These are phyloP conservation scores for Prunus davidiana DNA, from an alignment of 306 rosid genomes.

Conservation along the genomic window DNA sequence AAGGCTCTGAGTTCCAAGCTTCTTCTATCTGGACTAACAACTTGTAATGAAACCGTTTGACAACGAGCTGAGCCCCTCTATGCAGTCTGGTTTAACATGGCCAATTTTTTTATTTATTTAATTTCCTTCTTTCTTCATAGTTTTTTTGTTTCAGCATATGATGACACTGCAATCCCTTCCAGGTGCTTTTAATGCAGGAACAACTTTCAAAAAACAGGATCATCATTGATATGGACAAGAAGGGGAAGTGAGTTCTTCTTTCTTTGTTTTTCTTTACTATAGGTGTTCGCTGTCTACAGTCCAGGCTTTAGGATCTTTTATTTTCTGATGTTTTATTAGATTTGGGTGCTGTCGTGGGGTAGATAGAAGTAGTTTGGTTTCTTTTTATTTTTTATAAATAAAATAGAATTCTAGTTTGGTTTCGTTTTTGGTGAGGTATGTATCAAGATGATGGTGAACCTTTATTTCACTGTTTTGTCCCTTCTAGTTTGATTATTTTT, in stretches of 20 bases:
- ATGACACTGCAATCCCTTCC: constrained; percentile 34
- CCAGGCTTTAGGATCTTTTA: no score
- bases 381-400: no score
- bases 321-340: no score
- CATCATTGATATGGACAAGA: constrained; percentile 83
- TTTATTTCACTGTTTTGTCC: not conserved
- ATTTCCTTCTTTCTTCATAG: not conserved
- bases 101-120: no score
- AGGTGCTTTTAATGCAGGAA: constrained; percentile 92
- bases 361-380: no score
- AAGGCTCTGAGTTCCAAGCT: not conserved
- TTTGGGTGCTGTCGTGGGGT: no score
- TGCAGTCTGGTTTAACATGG: not conserved
- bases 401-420: no score
- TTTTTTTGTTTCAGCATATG: constrained; percentile 10
- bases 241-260: constrained; percentile 57
- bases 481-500: not conserved
- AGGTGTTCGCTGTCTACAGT: no score
- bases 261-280: not conserved
- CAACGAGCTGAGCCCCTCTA: not conserved
- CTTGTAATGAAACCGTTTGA: not conserved
- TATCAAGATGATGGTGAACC: no score
- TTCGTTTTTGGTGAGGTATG: no score
- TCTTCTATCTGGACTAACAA: not conserved
- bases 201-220: constrained; percentile 93